Conservation (phyloP, 108 stramenopile genomes). For the Cyclotella choctawhatcheeana region DNA sequence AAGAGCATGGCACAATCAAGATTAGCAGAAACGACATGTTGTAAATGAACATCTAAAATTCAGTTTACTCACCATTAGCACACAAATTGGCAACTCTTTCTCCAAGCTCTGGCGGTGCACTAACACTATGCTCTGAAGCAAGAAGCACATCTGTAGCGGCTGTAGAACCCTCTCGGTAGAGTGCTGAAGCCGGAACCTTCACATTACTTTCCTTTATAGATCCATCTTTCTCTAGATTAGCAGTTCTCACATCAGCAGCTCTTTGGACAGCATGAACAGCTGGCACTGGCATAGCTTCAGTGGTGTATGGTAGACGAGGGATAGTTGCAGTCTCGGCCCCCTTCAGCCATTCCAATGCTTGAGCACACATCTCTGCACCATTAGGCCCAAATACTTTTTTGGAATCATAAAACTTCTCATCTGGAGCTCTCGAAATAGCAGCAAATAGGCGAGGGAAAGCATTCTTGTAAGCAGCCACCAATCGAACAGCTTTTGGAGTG, state of each 20-base stretch:
- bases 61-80: conserved; percentile 49
- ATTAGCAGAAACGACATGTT: not conserved
- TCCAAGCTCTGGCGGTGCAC: conserved; percentile 86
- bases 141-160: conserved; percentile 79
- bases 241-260: conserved; percentile 85
- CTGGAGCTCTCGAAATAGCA: conserved; percentile 71
- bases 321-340: conserved; percentile 85
- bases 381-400: conserved; percentile 77
- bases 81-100: conserved; percentile 94
- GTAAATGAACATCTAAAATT: not conserved
- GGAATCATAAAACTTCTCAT: conserved; percentile 89
- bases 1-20: not conserved
- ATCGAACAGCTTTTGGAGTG: conserved; percentile 87
- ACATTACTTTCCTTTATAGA: conserved; percentile 83
- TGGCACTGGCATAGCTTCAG: conserved; percentile 87
- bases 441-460: conserved; percentile 92
- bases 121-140: conserved; percentile 71
- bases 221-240: conserved; percentile 73
- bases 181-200: conserved; percentile 78
- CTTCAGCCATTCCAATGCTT: conserved; percentile 89
- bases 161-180: conserved; percentile 77
- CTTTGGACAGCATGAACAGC: conserved; percentile 93
- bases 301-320: conserved; percentile 90
- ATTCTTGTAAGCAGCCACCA: conserved; percentile 89
- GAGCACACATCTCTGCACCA: conserved; percentile 68